phyloP scores from a whole-genome alignment of 805 yeast species.

The Metschnikowia matae region DNA sequence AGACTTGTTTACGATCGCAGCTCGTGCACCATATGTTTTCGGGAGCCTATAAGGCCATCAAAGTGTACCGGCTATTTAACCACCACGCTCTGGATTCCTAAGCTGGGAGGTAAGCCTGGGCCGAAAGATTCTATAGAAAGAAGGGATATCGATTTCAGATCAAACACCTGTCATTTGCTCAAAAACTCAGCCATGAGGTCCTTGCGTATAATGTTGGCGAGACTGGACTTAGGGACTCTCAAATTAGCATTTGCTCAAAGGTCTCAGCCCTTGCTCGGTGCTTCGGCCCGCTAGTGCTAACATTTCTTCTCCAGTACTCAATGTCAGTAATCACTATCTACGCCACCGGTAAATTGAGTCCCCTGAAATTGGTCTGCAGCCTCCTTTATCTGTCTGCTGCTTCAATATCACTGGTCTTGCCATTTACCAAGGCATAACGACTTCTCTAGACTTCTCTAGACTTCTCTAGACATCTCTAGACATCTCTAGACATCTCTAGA shows the following conservation, averaged over 20 bases:
- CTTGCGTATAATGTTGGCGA: neutral
- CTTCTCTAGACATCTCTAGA: too few relatives aligned
- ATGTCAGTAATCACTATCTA: slow-evolving; percentile 22
- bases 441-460: too few relatives aligned
- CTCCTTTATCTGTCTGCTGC: slow-evolving; percentile 24
- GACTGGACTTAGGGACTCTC: neutral
- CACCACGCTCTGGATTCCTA: slow-evolving; percentile 25
- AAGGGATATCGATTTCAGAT: neutral
- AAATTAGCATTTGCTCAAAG: slow-evolving; percentile 5
- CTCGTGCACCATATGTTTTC: slow-evolving; percentile 53
- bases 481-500: too few relatives aligned
- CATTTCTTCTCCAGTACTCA: slow-evolving; percentile 24
- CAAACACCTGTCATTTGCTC: neutral
- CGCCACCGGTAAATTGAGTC: slow-evolving; percentile 24
- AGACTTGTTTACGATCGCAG: slow-evolving; percentile 53
- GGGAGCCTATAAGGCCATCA: slow-evolving; percentile 54
- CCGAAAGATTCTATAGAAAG: neutral
- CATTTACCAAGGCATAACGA: slow-evolving; percentile 29
- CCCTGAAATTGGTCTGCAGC: slow-evolving; percentile 27
- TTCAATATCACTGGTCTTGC: slow-evolving; percentile 26
- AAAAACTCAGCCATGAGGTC: neutral
- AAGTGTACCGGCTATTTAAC: slow-evolving; percentile 58
- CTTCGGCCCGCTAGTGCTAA: slow-evolving; percentile 21
- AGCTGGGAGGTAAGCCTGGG: neutral
- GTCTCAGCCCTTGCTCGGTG: slow-evolving; percentile 13